phyloP scores from a whole-genome alignment of 139 green algal genomes.

The Limnomonas spitsbergensis region DNA sequence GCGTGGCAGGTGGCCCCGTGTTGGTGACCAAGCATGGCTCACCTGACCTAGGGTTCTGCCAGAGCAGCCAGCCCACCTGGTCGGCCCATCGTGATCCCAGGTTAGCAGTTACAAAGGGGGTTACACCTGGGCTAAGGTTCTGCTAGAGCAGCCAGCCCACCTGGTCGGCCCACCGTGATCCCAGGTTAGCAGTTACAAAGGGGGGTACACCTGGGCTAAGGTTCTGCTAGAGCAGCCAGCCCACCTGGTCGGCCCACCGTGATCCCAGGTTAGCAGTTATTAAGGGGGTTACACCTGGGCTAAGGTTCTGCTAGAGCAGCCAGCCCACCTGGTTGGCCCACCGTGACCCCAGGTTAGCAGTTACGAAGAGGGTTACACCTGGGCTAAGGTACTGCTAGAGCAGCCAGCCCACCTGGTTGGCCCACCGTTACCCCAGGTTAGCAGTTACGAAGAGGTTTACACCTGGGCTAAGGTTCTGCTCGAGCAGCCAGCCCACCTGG shows the following conservation, averaged over 20 bases:
- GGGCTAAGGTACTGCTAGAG: background rate
- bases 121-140: conserved; percentile 21
- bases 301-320: background rate
- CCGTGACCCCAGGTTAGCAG: background rate
- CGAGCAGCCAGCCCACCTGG: background rate
- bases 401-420: background rate
- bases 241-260: background rate
- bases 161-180: conserved; percentile 59
- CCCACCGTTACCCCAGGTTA: background rate
- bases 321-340: background rate
- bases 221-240: background rate
- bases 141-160: conserved; percentile 47
- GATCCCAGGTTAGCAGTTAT: background rate
- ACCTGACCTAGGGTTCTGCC: conserved; percentile 36
- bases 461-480: background rate
- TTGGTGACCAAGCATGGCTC: conserved; percentile 4
- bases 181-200: conserved; percentile 24
- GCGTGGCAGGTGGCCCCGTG: conserved; percentile 15
- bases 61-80: conserved; percentile 50
- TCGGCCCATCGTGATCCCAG: conserved; percentile 55
- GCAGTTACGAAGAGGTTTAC: background rate
- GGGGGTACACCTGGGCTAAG: background rate
- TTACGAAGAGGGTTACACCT: background rate
- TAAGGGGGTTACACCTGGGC: background rate
- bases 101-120: background rate